phyloP scores from a whole-genome alignment of 225 moss, liverwort and hornwort genomes.

The Takakia lepidozioides region DNA sequence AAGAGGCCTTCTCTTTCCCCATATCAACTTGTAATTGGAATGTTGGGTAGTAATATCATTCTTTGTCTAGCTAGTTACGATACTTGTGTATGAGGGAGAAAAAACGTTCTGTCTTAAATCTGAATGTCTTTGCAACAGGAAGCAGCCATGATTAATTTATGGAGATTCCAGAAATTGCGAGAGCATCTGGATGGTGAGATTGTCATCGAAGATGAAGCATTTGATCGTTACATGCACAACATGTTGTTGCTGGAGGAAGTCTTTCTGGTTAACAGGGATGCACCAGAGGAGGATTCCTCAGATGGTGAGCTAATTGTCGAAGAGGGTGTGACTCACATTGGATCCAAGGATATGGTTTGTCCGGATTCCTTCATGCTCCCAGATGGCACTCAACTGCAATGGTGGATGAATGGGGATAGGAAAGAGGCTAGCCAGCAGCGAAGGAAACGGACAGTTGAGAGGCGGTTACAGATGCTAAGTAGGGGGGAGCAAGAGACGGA shows the following conservation, averaged over 20 bases:
- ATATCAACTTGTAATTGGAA: too few species aligned
- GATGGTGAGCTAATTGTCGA: constrained; percentile 47
- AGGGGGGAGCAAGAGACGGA: constrained; percentile 51
- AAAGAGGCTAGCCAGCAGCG: constrained; percentile 53
- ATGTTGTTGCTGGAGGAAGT: constrained; percentile 72
- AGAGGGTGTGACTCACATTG: constrained; percentile 27
- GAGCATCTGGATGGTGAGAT: constrained; percentile 58
- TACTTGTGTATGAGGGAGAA: too few species aligned
- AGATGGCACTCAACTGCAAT: constrained; percentile 56
- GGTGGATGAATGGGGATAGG: constrained; percentile 47
- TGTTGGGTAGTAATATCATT: too few species aligned
- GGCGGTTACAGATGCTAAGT: constrained; percentile 51
- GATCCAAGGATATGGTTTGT: constrained; percentile 21
- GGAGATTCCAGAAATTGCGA: constrained; percentile 78
- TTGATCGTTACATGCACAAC: constrained; percentile 80
- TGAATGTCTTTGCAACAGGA: too few species aligned
- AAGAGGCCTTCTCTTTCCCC: too few species aligned
- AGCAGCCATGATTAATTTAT: constrained; percentile 57
- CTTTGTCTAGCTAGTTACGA: too few species aligned
- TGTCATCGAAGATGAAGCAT: constrained; percentile 73
- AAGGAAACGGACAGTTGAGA: constrained; percentile 50
- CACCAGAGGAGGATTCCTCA: constrained; percentile 43
- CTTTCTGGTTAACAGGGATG: constrained; percentile 50
- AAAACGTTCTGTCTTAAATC: too few species aligned
- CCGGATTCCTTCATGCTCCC: constrained; percentile 38